Evolutionary conservation across 2,329 filamentous ascomycete species (phyloP), one percentile per base, ranked within the genome.

Genomic region (Fusarium graminum): DNA sequence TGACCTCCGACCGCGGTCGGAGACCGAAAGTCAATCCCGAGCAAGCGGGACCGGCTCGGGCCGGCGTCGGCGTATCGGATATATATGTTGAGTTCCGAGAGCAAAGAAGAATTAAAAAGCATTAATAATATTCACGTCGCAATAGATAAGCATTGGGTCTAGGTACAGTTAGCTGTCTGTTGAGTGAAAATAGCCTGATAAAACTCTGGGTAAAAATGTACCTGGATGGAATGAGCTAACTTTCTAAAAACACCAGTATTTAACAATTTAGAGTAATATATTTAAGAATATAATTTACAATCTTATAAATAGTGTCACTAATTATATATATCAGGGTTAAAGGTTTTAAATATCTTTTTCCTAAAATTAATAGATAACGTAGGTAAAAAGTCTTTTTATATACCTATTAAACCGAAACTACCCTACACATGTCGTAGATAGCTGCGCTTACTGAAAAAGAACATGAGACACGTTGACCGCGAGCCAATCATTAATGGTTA

Each of bases 21-120:
- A 45, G 4, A 43, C 59, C 59, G 58, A 44, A 26, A 0, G 3
- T 13, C 9, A 56, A 13, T 38, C 36, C 59, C 59, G 59, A 63
- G 47, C n/a, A n/a, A 47, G 49, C 52, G 59, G 59, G 59, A 62
- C 57, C 43, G 36, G 6, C 14, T 47, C 57, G 59, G 57, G 26
- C 17, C 10, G 12, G 0, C 1, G 19, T 42, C 59, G 59, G 59
- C 6, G 14, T 14, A 34, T 62, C 59, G 59, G 59, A 28, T 7
- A 8, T 41, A 26, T 3, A 9, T 12, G 7, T 29, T 5, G 28
- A 29, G 4, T 22, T 22, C 22, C 22, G 22, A 22, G 22, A 22
- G 22, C 22, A 22, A 22, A 22, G 22, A 22, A 22, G 22, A 22
- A 22, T 22, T 22, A 22, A 22, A 22, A 22, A 6, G 22, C 6